A percentile compares a stretch with the other conserved stretches of the same genome.
Evolutionary conservation across 768 basidiomycete genomes (phyloP).

Genomic region (Mycena capillaripes): DNA sequence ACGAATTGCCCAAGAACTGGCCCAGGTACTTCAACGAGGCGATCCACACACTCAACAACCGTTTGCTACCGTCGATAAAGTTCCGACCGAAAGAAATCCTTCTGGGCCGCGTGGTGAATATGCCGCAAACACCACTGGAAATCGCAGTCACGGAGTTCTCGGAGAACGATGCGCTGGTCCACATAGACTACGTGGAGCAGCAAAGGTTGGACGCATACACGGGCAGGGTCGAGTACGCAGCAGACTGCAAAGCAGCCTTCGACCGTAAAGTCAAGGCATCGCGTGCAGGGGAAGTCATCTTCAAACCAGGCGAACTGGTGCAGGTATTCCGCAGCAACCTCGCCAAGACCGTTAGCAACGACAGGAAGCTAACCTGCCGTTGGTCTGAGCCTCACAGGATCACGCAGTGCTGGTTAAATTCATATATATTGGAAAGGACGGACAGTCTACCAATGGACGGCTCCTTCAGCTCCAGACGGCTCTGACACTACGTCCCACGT

Average conservation of each 20-base stretch:
- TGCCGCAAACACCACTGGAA: constrained; percentile 28
- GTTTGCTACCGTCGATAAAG: constrained; percentile 40
- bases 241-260: constrained; percentile 44
- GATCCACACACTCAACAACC: constrained; percentile 36
- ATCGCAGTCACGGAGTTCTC: neutral
- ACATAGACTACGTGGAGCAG: constrained; percentile 48
- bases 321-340: constrained; percentile 46
- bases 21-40: constrained; percentile 39
- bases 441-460: constrained; percentile 21
- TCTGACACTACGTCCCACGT: constrained; percentile 22
- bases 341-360: constrained; percentile 43
- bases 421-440: constrained; percentile 35
- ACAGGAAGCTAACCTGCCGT: constrained; percentile 45
- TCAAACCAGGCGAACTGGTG: constrained; percentile 45
- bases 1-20: constrained; percentile 39
- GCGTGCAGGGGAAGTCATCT: constrained; percentile 39
- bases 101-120: constrained; percentile 48
- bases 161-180: constrained; percentile 26
- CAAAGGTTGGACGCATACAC: constrained; percentile 48
- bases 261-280: constrained; percentile 39
- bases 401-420: constrained; percentile 23
- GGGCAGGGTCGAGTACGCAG: constrained; percentile 39
- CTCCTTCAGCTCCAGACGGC: constrained; percentile 17
- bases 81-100: constrained; percentile 45
- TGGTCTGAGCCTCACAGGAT: constrained; percentile 47